phyloP scores from a whole-genome alignment of 257 asterid species.

The Capsicum pubescens region DNA sequence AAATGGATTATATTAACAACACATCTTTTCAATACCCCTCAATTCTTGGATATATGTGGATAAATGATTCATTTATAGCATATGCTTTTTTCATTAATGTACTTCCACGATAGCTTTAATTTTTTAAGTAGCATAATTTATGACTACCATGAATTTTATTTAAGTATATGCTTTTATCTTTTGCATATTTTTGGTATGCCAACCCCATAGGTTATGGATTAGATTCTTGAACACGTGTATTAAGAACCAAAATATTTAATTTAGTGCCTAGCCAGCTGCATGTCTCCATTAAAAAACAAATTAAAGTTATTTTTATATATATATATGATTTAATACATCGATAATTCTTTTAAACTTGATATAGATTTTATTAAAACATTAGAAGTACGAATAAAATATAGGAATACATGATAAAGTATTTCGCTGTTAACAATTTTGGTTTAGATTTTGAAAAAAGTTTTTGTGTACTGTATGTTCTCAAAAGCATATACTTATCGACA shows the following conservation, averaged over 20 bases:
- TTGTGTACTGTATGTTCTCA: no score
- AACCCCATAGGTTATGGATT: constrained; percentile 23
- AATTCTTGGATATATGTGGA: constrained; percentile 20
- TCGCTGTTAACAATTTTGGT: no score
- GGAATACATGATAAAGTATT: no score
- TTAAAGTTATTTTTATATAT: not conserved
- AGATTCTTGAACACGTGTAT: constrained; percentile 25
- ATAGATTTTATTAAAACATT: not conserved
- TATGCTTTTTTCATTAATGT: constrained; percentile 8
- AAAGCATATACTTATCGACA: no score
- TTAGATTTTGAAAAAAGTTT: no score
- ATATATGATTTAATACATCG: not conserved
- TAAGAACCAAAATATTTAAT: not conserved
- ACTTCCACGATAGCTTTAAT: not conserved
- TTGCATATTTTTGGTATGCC: constrained; percentile 16
- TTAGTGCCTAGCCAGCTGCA: constrained; percentile 3
- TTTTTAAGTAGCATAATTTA: not conserved
- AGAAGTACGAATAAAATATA: accelerated
- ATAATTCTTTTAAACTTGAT: not conserved
- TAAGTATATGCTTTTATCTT: constrained; percentile 18
- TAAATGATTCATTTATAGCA: constrained; percentile 25
- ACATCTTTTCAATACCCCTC: not conserved
- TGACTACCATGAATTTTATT: constrained; percentile 18
- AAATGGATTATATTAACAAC: not conserved
- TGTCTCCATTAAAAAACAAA: not conserved